A percentile compares a stretch with the other conserved stretches of the same genome.
phyloP scores from a whole-genome alignment of 2,329 filamentous ascomycete genomes.

The Aspergillus candidus region DNA sequence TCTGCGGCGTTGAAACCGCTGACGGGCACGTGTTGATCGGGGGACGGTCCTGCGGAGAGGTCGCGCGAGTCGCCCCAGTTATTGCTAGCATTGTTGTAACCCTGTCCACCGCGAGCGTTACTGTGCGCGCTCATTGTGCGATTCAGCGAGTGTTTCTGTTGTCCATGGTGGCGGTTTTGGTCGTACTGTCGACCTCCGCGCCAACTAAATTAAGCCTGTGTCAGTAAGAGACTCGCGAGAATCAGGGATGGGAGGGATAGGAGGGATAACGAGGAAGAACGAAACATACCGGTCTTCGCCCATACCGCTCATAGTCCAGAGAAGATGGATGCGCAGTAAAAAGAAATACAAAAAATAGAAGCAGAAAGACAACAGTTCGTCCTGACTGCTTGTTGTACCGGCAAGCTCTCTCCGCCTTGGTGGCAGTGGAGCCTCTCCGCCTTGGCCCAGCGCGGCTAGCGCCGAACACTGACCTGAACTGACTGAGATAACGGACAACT shows the following conservation, averaged over 20 bases:
- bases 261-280: conserved; percentile 1
- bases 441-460: conserved; percentile 9
- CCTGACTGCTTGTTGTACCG: neutral
- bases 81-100: conserved; percentile 14
- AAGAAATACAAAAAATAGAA: neutral
- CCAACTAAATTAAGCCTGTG: conserved; percentile 26
- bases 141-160: conserved; percentile 27
- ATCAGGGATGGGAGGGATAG: neutral
- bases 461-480: conserved; percentile 2
- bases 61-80: conserved; percentile 26
- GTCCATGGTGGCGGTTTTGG: conserved; percentile 32
- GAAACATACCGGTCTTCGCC: conserved; percentile 27
- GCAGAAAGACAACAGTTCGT: neutral
- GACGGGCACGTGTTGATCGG: conserved; percentile 40
- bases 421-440: conserved; percentile 12
- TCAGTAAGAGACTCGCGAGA: conserved; percentile 7
- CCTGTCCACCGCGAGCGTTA: conserved; percentile 26
- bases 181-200: conserved; percentile 33
- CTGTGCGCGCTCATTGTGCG: conserved; percentile 30
- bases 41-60: conserved; percentile 12
- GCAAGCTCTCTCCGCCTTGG: conserved; percentile 8
- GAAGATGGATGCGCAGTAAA: too few relatives aligned
- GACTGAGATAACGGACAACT: conserved; percentile 3
- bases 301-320: conserved; percentile 25
- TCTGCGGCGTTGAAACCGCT: conserved; percentile 41